Evolutionary conservation across 768 basidiomycete species (phyloP), one percentile per base, ranked within the genome.

Genomic region (Clathrus columnatus): DNA sequence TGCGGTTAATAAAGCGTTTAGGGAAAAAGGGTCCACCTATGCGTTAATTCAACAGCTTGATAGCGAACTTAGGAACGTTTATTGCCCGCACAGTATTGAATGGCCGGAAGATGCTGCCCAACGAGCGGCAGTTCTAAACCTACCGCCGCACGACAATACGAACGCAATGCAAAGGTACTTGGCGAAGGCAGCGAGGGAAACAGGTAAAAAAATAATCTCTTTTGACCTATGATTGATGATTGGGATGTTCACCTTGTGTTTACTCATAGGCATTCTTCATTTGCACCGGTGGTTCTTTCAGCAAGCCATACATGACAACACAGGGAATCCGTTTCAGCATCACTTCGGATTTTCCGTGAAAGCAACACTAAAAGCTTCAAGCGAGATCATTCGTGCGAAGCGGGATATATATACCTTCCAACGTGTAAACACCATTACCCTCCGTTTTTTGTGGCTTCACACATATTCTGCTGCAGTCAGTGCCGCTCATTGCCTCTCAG

Each of bases 201-300:
- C 45, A 16, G 54, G 54, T 55, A 26, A 45, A 24, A 45, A 14
- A 53, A 21, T 29, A 30, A 8, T 17, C 36, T 18, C 8, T 45
- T 2, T n/a, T n/a, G n/a, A n/a, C 14, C 48, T 28, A 10, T 4
- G 7, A 36, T n/a, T n/a, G n/a, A n/a, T n/a, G n/a, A n/a, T n/a
- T n/a, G 10, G n/a, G 18, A 18, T 23, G n/a, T 36, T 11, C 36
- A 14, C 36, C 11, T 36, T 36, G 14, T 14, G 36, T 36, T 36
- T 36, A 14, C n/a, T 8, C 17, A 29, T 42, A 55, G 54, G 18
- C 16, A 32, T 55, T 18, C 21, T 55, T 23, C 54, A 55, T 48
- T 20, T 55, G 26, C 54, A 55, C 20, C 42, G 54, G 24, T 55
- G 54, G 54, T 55, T 55, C 26, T 55, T 55, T 30, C 5, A 27